Conservation (phyloP, 495 filamentous ascomycete genomes). For the Parathielavia appendiculata region DNA sequence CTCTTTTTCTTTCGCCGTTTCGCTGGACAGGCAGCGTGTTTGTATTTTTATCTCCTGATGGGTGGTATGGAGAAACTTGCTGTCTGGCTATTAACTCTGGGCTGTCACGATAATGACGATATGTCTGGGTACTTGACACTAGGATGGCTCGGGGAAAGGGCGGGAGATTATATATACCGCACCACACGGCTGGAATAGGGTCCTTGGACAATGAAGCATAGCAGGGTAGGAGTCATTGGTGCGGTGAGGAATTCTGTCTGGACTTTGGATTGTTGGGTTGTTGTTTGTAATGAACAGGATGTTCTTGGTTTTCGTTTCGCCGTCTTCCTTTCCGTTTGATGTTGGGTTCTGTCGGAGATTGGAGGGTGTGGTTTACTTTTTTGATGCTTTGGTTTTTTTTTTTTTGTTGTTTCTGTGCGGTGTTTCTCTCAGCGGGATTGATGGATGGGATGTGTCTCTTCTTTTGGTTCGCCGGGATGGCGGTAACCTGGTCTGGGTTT, state of each 20-base stretch:
- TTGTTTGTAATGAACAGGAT: not conserved
- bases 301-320: not conserved
- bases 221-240: not conserved
- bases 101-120: conserved; percentile 5
- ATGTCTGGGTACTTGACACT: not conserved
- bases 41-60: not conserved
- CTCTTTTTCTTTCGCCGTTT: too few species aligned
- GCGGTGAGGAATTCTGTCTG: not conserved
- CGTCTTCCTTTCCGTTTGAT: not conserved
- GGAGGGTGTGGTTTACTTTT: not conserved
- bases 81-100: not conserved
- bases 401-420: not conserved
- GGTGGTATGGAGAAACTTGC: not conserved
- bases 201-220: not conserved
- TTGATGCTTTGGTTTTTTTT: not conserved
- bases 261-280: not conserved
- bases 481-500: conserved; percentile 3
- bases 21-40: not conserved
- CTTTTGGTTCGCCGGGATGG: not conserved
- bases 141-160: not conserved
- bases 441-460: not conserved
- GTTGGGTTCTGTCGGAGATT: not conserved
- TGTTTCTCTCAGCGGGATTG: not conserved
- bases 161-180: not conserved
- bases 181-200: not conserved